Conservation (phyloP, 176 grass and related monocot species). For the Microstegium vimineum region DNA sequence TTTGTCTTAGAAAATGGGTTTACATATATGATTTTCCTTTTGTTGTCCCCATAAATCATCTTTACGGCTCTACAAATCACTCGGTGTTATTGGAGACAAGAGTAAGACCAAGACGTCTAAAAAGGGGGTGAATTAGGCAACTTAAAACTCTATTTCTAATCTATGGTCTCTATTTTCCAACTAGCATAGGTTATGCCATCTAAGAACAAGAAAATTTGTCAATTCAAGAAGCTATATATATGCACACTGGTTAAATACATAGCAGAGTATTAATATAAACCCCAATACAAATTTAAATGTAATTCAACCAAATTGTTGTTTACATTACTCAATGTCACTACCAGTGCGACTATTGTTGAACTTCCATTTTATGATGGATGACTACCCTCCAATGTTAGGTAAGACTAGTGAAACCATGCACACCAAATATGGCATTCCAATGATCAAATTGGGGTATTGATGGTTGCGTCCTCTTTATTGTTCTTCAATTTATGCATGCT, state of each 20-base stretch:
- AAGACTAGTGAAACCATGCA: neutral
- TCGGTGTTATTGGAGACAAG: too few relatives aligned
- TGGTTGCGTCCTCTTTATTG: neutral
- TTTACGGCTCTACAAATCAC: too few relatives aligned
- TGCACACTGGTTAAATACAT: neutral
- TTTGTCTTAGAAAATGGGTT: too few relatives aligned
- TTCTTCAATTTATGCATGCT: too few relatives aligned
- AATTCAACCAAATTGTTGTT: neutral
- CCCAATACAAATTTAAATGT: neutral
- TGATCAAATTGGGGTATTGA: neutral
- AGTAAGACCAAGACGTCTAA: too few relatives aligned
- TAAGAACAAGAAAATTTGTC: neutral
- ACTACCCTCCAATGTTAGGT: neutral
- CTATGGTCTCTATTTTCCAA: too few relatives aligned
- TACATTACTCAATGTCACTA: neutral
- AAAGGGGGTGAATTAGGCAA: too few relatives aligned
- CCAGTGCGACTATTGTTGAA: too few relatives aligned
- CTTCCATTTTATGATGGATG: neutral
- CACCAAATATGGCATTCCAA: neutral
- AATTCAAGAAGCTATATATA: neutral
- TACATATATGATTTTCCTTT: too few relatives aligned
- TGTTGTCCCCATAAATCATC: too few relatives aligned
- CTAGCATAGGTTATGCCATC: neutral
- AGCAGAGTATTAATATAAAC: neutral
- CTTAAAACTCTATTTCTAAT: too few relatives aligned